These are phyloP conservation scores for Paracorniculantispora psalliotae DNA, from an alignment of 2,329 filamentous ascomycete species.

Conservation along the genomic window DNA sequence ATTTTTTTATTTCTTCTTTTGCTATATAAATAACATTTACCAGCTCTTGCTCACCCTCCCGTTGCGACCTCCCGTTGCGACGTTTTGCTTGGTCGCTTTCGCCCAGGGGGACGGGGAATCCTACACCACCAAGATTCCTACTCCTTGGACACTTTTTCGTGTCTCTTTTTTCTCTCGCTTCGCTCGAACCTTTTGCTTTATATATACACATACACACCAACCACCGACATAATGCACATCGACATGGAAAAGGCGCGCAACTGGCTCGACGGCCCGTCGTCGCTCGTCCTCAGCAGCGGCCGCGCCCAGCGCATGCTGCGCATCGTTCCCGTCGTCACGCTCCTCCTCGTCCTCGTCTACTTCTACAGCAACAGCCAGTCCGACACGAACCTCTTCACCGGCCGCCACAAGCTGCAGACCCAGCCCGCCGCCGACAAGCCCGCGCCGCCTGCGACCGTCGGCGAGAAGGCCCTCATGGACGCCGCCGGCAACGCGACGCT, in stretches of 20 bases:
- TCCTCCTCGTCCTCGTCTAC: background rate
- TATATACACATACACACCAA: background rate
- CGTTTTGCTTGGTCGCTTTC: background rate
- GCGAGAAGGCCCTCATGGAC: slow-evolving; percentile 2
- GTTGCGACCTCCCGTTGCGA: background rate
- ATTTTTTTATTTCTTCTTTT: background rate
- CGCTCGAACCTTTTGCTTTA: too few species aligned
- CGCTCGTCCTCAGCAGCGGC: background rate
- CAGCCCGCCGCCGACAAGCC: background rate
- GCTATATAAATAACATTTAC: background rate
- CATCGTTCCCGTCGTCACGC: background rate
- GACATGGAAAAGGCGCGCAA: background rate
- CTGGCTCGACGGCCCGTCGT: background rate
- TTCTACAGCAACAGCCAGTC: background rate
- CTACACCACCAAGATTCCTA: too few species aligned
- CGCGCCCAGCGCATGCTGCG: background rate
- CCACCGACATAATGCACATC: background rate
- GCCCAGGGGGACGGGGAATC: background rate
- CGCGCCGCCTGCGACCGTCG: background rate
- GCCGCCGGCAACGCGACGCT: slow-evolving; percentile 23
- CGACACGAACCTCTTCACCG: background rate
- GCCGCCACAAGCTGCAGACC: background rate
- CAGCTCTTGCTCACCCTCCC: background rate
- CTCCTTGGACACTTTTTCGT: too few species aligned
- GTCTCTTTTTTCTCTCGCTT: too few species aligned